Evolutionary conservation across 768 basidiomycete species (phyloP).

Genomic region (Termitomyces sp.): DNA sequence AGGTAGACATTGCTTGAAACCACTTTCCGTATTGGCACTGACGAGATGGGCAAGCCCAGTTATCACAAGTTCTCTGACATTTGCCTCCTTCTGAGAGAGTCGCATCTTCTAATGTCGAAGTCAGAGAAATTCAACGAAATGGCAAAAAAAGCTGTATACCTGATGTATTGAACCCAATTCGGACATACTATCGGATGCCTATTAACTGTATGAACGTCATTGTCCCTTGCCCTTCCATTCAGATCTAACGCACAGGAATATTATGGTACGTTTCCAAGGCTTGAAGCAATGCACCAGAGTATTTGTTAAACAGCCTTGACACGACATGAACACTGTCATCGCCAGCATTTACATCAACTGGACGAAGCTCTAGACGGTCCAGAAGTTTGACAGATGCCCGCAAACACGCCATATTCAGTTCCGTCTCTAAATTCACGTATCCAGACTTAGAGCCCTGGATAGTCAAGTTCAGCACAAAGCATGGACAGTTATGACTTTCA

Average conservation of each 20-base stretch:
- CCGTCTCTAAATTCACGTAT: constrained; percentile 37
- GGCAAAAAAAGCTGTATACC: constrained; percentile 20
- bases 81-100: constrained; percentile 46
- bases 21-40: constrained; percentile 79
- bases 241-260: constrained; percentile 27
- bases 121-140: not conserved
- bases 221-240: not conserved
- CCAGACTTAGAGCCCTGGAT: constrained; percentile 32
- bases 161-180: constrained; percentile 43
- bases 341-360: constrained; percentile 47
- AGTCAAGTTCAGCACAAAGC: not conserved
- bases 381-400: constrained; percentile 71
- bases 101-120: constrained; percentile 31
- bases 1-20: constrained; percentile 82
- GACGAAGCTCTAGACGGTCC: constrained; percentile 66
- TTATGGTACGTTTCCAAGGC: constrained; percentile 49
- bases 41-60: constrained; percentile 78
- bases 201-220: constrained; percentile 4
- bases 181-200: constrained; percentile 46
- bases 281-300: constrained; percentile 60
- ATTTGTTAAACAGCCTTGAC: constrained; percentile 75
- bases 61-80: constrained; percentile 73
- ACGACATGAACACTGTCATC: constrained; percentile 67
- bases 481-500: not conserved
- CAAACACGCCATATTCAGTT: constrained; percentile 71